Base-by-base conservation (phyloP, 345 rosid genomes). In the Gossypium anomalum region DNA sequence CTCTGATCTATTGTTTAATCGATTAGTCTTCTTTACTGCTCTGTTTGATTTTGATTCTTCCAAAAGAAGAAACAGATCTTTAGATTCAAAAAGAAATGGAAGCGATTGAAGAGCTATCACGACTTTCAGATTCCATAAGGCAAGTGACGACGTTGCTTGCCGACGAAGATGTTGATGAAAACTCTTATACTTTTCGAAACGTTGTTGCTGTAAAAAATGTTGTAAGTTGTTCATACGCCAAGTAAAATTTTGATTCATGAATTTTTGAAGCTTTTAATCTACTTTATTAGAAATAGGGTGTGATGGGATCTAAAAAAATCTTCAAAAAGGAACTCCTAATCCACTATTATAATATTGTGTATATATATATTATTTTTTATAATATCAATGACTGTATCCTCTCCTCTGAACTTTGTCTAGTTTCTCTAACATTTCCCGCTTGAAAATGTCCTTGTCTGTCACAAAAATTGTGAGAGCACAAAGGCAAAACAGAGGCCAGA, bases 81-180 rank as follows among this genome's bases (percentile, higher is more conserved):
- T 29, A 3, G 67, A 56, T 66, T 71, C n/a, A 41, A 69, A 70
- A 29, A 29, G 11, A 74, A 29, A 89, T 92, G 97, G 98, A 94
- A 76, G 94, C 93, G 86, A 92, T 92, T 86, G 93, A 92, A 64
- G 98, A 94, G 74, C 81, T 92, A 64, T 56, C 74, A 13, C 90
- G 88, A 86, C 90, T 94, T 3, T 80, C 97, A 59, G 97, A 92
- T 56, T 86, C 93, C 76, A 92, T 94, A 92, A 82, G 87, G 79
- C 93, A 89, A 80, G 97, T 92, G 15, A 63, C 87, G 20, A 75
- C 92, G 43, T 66, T 94, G 57, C 97, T 94, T 67, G 94, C 97
- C 9, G 97, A 94, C 58, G 98, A 94, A 77, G 97, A 94, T 80
- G 83, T 90, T 27, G 97, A 94, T 53, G 97, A 94, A 74, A 87